Base-by-base conservation (phyloP, 106 monocot genomes). In the Agapanthus africanus region DNA sequence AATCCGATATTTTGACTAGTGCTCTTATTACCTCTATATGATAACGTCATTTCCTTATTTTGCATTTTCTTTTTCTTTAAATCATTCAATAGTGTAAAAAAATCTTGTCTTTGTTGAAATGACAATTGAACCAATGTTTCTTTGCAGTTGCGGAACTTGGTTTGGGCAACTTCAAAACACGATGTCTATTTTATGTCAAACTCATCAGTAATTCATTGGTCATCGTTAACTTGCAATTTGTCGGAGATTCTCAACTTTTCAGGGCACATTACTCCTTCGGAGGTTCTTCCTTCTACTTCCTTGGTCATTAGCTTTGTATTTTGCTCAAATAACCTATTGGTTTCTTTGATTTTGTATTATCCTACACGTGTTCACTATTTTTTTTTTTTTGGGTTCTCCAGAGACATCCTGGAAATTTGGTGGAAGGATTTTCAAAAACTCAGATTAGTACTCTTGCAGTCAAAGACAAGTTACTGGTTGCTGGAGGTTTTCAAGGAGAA, bases 381-480 rank as follows among this genome's bases (percentile, higher is more conserved):
- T n/a, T n/a, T n/a, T 32, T 21, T n/a, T 22, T 38, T 11, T 65
- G 2, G 25, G 16, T 39, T 40, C 0, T n/a, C n/a, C 25, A 79
- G 79, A 74, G 65, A 52, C 64, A 74, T 38, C 47, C 67, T 65
- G 74, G 79, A 31, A 79, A 69, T 65, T 65, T 79, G 64, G 36
- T 79, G 27, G 74, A 74, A 69, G 79, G 79, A 37, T 74, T 79
- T 74, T 74, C 74, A 10, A 63, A 74, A 26, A 79, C 79, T 74
- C 79, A 79, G 57, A 79, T 79, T 68, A 79, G 79, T 44, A 79
- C 79, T 11, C 73, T 79, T 54, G 70, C 79, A 70, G 73, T 74
- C 39, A 79, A 79, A 46, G 65, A 79, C 56, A 74, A 74, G 30
- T 68, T 79, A 38, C 69, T 79, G 63, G 74, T 79, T 74, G 74